A percentile compares a stretch with the other conserved stretches of the same genome.
phyloP scores from a whole-genome alignment of 805 yeast genomes.

The Sungouiozyma intestinalis region DNA sequence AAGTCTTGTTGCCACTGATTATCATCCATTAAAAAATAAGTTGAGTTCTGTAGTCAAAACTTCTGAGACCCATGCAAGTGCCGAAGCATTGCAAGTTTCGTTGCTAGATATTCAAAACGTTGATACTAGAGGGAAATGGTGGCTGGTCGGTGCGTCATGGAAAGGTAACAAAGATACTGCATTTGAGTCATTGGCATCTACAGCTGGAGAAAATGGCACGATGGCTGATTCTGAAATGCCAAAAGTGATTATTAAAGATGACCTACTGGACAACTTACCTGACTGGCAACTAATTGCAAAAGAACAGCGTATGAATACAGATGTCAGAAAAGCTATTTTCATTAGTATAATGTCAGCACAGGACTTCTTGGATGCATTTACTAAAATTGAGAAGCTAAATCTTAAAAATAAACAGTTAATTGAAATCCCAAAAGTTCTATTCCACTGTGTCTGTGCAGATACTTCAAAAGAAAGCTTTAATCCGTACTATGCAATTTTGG shows the following conservation, averaged over 20 bases:
- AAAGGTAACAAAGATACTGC: constrained; percentile 44
- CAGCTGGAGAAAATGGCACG: constrained; percentile 10
- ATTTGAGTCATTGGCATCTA: constrained; percentile 12
- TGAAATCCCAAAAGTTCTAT: constrained; percentile 75
- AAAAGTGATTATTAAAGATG: constrained; percentile 40
- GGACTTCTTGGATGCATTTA: constrained; percentile 80
- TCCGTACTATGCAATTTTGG: constrained; percentile 80
- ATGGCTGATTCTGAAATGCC: constrained; percentile 13
- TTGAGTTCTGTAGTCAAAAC: constrained; percentile 39
- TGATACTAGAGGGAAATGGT: constrained; percentile 89
- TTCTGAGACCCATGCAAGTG: constrained; percentile 5
- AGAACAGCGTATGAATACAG: constrained; percentile 89
- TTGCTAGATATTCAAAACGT: constrained; percentile 64
- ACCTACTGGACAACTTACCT: constrained; percentile 57
- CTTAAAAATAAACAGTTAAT: constrained; percentile 71
- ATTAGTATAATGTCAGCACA: constrained; percentile 91
- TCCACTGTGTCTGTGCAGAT: constrained; percentile 82
- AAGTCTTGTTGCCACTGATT: constrained; percentile 23
- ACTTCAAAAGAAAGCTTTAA: constrained; percentile 48
- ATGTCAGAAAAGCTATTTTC: constrained; percentile 85
- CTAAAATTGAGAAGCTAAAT: constrained; percentile 68
- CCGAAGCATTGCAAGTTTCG: constrained; percentile 76
- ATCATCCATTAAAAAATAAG: constrained; percentile 36
- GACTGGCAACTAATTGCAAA: constrained; percentile 85
- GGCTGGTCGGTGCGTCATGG: constrained; percentile 99